Conservation (phyloP, 257 asterid species). For the Petrea volubilis region DNA sequence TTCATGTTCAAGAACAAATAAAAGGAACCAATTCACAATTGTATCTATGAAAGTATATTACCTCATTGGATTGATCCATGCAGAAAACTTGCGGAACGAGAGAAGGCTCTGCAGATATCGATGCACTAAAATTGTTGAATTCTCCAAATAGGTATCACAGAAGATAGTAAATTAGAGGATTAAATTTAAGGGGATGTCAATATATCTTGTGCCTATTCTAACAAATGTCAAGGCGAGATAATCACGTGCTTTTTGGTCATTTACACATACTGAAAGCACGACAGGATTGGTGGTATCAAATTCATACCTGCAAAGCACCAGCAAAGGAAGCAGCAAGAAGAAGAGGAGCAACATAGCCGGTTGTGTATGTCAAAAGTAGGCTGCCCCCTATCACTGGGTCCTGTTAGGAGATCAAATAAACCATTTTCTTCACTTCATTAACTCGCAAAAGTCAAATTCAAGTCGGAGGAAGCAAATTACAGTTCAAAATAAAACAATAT, state of each 20-base stretch:
- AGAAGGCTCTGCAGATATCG: constrained; percentile 77
- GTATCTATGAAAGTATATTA: constrained; percentile 18
- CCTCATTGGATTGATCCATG: constrained; percentile 97
- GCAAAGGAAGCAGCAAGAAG: constrained; percentile 98
- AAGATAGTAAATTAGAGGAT: not conserved
- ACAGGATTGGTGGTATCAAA: not conserved
- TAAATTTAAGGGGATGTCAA: too few relatives aligned
- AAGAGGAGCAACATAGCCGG: constrained; percentile 93
- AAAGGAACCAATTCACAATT: not conserved
- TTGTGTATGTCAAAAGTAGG: constrained; percentile 84
- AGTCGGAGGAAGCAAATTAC: not conserved
- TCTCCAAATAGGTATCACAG: not conserved
- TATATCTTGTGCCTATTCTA: too few relatives aligned
- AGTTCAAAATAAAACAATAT: not conserved
- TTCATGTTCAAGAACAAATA: not conserved
- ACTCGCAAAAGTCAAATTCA: not conserved
- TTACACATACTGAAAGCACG: not conserved
- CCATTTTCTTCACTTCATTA: not conserved
- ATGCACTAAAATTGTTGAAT: constrained; percentile 15
- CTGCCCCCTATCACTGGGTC: constrained; percentile 89
- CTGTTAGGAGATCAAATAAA: constrained; percentile 36
- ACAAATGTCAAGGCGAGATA: too few relatives aligned
- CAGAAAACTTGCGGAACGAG: constrained; percentile 90
- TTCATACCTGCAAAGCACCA: constrained; percentile 90
- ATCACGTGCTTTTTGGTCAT: not conserved